phyloP scores from a whole-genome alignment of 441 rosid species.

The Erodium texanum region DNA sequence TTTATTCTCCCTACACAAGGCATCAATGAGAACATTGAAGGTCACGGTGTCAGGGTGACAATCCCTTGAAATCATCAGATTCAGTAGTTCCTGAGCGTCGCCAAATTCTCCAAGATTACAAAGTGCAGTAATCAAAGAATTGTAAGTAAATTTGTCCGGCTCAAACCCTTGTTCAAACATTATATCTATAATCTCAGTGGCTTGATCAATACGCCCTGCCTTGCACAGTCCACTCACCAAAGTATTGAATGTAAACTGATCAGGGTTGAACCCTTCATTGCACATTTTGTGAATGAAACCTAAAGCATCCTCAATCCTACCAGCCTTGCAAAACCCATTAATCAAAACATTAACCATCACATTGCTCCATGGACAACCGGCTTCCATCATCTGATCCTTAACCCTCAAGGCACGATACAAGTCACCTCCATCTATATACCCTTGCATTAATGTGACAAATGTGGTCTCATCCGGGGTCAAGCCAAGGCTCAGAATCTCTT shows the following conservation, averaged over 20 bases:
- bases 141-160: conserved; percentile 69
- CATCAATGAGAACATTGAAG: conserved; percentile 68
- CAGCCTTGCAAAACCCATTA: conserved; percentile 74
- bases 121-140: conserved; percentile 74
- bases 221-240: conserved; percentile 76
- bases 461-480: conserved; percentile 73
- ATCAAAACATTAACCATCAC: conserved; percentile 78
- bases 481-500: conserved; percentile 65
- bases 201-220: conserved; percentile 69
- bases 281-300: conserved; percentile 57
- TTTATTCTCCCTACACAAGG: conserved; percentile 77
- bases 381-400: conserved; percentile 49
- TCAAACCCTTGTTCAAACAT: conserved; percentile 85
- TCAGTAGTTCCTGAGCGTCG: conserved; percentile 65
- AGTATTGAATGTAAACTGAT: conserved; percentile 69
- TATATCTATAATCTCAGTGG: conserved; percentile 66
- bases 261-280: conserved; percentile 58
- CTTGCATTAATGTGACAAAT: conserved; percentile 79
- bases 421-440: conserved; percentile 71
- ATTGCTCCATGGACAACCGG: conserved; percentile 43
- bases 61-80: conserved; percentile 72
- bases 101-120: conserved; percentile 70
- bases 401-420: conserved; percentile 67
- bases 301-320: conserved; percentile 60
- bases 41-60: conserved; percentile 81